These are phyloP conservation scores for Plasmodium knowlesi DNA, from an alignment of 169 alveolate genomes.

Conservation along the genomic window DNA sequence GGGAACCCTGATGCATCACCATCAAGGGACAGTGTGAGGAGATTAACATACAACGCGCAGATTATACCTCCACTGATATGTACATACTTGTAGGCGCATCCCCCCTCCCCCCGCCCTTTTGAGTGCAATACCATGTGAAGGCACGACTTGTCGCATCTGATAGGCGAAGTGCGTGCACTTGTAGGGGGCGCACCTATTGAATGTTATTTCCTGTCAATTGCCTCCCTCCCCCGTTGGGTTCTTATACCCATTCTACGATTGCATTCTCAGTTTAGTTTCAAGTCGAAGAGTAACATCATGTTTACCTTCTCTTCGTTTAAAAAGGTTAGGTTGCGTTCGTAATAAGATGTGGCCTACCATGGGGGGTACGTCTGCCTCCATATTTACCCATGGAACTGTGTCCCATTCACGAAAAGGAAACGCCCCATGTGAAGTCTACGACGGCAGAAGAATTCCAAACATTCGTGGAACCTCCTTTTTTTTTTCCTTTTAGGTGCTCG, in stretches of 20 bases:
- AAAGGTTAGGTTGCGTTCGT: constrained; percentile 36
- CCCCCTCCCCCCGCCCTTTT: not conserved
- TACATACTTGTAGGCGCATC: not conserved
- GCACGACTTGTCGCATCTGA: not conserved
- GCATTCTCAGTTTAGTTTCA: not conserved
- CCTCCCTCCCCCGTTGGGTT: not conserved
- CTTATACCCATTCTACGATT: not conserved
- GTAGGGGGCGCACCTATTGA: not conserved
- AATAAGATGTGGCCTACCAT: not conserved
- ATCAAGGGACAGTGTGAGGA: not conserved
- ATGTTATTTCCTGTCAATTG: not conserved
- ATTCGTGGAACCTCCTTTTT: not conserved
- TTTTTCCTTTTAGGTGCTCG: constrained; percentile 28
- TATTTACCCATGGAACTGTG: not conserved
- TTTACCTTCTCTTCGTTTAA: constrained; percentile 68
- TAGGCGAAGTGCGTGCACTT: not conserved
- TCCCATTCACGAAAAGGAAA: not conserved
- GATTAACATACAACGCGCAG: not conserved
- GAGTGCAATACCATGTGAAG: not conserved
- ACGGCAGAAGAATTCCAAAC: not conserved
- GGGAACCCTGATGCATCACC: not conserved
- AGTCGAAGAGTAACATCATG: constrained; percentile 20
- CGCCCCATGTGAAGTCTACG: not conserved
- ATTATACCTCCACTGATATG: not conserved
- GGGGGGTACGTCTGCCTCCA: constrained; percentile 4